Evolutionary conservation across 2,329 filamentous ascomycete genomes (phyloP).

Genomic region (Ceratocystis eucalypticola): DNA sequence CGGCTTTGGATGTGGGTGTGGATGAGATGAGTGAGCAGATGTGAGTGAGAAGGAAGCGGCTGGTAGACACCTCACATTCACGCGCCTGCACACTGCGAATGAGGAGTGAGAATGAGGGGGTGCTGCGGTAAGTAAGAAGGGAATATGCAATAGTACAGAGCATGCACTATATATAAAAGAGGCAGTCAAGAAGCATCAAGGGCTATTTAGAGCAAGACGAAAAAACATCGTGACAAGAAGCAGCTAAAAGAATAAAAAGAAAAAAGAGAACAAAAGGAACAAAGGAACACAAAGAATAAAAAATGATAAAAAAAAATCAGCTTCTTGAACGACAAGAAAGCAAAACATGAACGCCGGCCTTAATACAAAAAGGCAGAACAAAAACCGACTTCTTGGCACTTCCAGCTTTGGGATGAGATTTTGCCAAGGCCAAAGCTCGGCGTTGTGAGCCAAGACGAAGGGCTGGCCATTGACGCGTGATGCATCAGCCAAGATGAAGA

Average conservation of each 20-base stretch:
- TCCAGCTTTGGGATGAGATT: conserved; percentile 15
- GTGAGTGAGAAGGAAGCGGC: neutral
- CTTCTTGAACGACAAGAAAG: neutral
- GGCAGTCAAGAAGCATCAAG: neutral
- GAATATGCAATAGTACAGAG: neutral
- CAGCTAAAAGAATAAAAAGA: neutral
- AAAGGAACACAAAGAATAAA: conserved; percentile 5
- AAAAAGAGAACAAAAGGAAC: neutral
- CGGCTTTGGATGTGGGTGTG: neutral
- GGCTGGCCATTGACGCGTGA: conserved; percentile 15
- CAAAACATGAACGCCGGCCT: neutral
- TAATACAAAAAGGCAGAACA: conserved; percentile 2
- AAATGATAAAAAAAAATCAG: neutral
- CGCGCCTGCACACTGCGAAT: neutral
- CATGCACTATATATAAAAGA: neutral
- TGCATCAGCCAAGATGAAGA: conserved; percentile 13
- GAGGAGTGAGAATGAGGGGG: conserved; percentile 2
- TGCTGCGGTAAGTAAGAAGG: too few species aligned
- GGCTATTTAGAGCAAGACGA: neutral
- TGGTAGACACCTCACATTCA: neutral
- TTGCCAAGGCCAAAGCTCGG: conserved; percentile 19
- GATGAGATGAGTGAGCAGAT: neutral
- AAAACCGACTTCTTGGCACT: conserved; percentile 15
- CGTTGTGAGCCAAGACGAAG: conserved; percentile 18
- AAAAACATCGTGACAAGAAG: conserved; percentile 7